These are phyloP conservation scores for Hymenoscyphus albidus DNA, from an alignment of 2,329 filamentous ascomycete genomes.

Conservation along the genomic window DNA sequence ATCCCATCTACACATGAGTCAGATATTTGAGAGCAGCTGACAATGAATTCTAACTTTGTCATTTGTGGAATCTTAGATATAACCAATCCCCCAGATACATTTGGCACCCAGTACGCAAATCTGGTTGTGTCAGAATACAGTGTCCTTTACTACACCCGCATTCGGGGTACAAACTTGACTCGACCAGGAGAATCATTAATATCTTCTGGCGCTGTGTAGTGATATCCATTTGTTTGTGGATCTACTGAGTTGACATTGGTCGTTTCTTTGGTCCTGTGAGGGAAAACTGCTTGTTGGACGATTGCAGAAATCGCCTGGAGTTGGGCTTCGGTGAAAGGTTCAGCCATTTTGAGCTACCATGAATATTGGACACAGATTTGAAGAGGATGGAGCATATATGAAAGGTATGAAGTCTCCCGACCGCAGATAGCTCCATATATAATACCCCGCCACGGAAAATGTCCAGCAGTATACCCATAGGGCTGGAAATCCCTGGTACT, in stretches of 20 bases:
- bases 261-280: background rate
- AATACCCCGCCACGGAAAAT: background rate
- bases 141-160: too few species aligned
- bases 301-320: conserved; percentile 15
- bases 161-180: conserved; percentile 21
- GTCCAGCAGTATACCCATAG: background rate
- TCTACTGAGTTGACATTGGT: background rate
- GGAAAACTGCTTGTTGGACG: conserved; percentile 11
- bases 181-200: conserved; percentile 43
- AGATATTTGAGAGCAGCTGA: background rate
- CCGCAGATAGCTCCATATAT: background rate
- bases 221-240: conserved; percentile 18
- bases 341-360: conserved; percentile 2
- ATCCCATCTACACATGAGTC: conserved; percentile 40
- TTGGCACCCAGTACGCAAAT: conserved; percentile 52
- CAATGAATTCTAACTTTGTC: conserved; percentile 31
- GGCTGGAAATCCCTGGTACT: background rate
- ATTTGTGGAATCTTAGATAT: conserved; percentile 49
- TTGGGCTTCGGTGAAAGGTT: conserved; percentile 13
- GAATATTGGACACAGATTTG: background rate
- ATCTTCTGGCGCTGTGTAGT: conserved; percentile 32
- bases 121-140: conserved; percentile 23
- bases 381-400: background rate
- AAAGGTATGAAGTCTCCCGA: background rate
- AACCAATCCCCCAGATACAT: conserved; percentile 50